Evolutionary conservation across 169 alveolate genomes (phyloP).

Genomic region (Cyclospora cayetanensis): DNA sequence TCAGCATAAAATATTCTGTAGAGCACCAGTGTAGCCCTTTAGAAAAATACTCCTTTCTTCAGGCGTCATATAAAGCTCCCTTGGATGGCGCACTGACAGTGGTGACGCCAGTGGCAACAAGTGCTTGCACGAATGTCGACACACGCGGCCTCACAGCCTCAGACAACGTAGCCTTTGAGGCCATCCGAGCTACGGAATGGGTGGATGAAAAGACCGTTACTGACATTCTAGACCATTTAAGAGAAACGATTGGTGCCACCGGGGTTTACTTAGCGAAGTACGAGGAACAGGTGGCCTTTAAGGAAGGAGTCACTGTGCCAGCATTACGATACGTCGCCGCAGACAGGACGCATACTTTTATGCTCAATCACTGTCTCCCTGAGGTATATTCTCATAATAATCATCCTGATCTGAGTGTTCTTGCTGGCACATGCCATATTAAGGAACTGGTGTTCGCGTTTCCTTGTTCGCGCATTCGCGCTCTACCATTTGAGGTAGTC

Average conservation of each 20-base stretch:
- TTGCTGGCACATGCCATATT: no score
- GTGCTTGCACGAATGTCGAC: background rate
- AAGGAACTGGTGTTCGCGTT: no score
- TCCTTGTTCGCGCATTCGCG: no score
- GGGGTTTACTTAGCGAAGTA: constrained; percentile 49
- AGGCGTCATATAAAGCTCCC: no score
- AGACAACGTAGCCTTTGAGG: background rate
- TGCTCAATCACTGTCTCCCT: constrained; percentile 26
- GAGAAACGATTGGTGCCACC: constrained; percentile 16
- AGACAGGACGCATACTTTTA: background rate
- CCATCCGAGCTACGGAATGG: constrained; percentile 16
- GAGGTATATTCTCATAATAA: background rate
- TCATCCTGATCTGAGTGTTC: no score
- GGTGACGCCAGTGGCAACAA: no score
- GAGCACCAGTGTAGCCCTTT: no score
- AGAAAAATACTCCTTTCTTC: no score
- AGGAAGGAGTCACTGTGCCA: background rate
- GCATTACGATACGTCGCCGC: constrained; percentile 1
- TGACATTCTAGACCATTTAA: background rate
- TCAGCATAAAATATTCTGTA: no score
- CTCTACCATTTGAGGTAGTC: no score
- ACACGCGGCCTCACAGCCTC: background rate
- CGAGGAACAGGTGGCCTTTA: constrained; percentile 16
- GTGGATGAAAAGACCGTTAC: constrained; percentile 24
- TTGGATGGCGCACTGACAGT: no score